Conservation (phyloP, 2,329 filamentous ascomycete species). For the Penicillium frequentans region DNA sequence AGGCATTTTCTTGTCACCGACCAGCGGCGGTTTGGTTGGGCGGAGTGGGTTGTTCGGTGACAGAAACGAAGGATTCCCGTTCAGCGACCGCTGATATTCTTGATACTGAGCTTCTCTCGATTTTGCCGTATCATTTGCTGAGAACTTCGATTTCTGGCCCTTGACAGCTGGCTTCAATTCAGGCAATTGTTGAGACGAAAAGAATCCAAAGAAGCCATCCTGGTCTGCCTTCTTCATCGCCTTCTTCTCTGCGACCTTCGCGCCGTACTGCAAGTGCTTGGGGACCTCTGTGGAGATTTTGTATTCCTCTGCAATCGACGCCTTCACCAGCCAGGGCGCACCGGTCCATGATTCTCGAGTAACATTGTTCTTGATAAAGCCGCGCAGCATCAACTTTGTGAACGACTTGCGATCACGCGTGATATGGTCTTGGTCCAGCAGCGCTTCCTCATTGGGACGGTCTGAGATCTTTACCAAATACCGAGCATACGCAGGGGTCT, state of each 20-base stretch:
- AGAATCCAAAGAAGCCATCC: slow-evolving; percentile 53
- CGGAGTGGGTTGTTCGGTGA: slow-evolving; percentile 32
- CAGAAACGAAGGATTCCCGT: slow-evolving; percentile 45
- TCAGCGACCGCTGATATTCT: slow-evolving; percentile 50
- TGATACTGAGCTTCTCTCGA: slow-evolving; percentile 48
- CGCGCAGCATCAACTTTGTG: slow-evolving; percentile 88
- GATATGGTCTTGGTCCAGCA: slow-evolving; percentile 80
- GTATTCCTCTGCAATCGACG: slow-evolving; percentile 77
- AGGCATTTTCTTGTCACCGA: slow-evolving; percentile 35
- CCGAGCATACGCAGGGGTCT: slow-evolving; percentile 67
- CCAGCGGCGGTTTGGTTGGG: slow-evolving; percentile 30
- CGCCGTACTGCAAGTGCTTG: slow-evolving; percentile 76
- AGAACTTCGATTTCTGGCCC: slow-evolving; percentile 61
- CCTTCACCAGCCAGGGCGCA: slow-evolving; percentile 94
- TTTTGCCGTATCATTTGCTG: slow-evolving; percentile 47
- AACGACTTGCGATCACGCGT: slow-evolving; percentile 87
- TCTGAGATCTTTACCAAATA: slow-evolving; percentile 78
- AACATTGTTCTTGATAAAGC: slow-evolving; percentile 95
- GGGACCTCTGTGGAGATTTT: slow-evolving; percentile 87
- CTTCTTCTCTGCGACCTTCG: slow-evolving; percentile 74
- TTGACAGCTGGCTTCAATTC: slow-evolving; percentile 74
- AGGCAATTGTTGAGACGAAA: slow-evolving; percentile 59
- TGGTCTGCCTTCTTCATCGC: slow-evolving; percentile 62
- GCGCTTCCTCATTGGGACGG: slow-evolving; percentile 67
- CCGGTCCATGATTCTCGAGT: slow-evolving; percentile 88